These are phyloP conservation scores for Isatis tinctoria DNA, from an alignment of 345 rosid species.

Conservation along the genomic window DNA sequence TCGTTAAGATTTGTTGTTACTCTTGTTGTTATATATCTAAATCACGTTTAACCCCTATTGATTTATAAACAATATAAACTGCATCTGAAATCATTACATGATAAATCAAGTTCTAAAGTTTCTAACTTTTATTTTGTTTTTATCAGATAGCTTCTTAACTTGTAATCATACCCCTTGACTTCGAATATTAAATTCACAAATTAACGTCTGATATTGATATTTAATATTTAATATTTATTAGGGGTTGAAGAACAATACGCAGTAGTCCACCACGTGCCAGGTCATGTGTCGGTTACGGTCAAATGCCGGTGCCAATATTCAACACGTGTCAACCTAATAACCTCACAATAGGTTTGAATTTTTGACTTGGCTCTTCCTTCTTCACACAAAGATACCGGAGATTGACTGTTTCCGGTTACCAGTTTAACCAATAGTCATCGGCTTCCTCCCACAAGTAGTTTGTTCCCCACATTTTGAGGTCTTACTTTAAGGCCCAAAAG, in stretches of 20 bases:
- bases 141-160: not conserved
- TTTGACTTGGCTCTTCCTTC: constrained; percentile 37
- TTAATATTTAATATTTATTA: no score
- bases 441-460: not conserved
- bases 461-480: not conserved
- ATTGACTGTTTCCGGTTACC: constrained; percentile 31
- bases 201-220: constrained; percentile 15
- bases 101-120: no score
- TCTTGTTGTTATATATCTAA: not conserved
- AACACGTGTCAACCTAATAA: constrained; percentile 44
- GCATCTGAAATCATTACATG: no score
- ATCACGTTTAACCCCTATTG: not conserved
- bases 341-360: constrained; percentile 27
- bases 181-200: not conserved
- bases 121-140: not conserved
- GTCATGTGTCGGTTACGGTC: constrained; percentile 60
- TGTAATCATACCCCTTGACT: constrained; percentile 1
- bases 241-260: constrained; percentile 9
- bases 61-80: no score
- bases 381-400: constrained; percentile 18
- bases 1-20: not conserved
- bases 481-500: not conserved
- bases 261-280: constrained; percentile 51
- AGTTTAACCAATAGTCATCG: constrained; percentile 35
- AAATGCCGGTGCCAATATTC: constrained; percentile 61